These are phyloP conservation scores for Candida sithepensis DNA, from an alignment of 805 yeast species.

Conservation along the genomic window DNA sequence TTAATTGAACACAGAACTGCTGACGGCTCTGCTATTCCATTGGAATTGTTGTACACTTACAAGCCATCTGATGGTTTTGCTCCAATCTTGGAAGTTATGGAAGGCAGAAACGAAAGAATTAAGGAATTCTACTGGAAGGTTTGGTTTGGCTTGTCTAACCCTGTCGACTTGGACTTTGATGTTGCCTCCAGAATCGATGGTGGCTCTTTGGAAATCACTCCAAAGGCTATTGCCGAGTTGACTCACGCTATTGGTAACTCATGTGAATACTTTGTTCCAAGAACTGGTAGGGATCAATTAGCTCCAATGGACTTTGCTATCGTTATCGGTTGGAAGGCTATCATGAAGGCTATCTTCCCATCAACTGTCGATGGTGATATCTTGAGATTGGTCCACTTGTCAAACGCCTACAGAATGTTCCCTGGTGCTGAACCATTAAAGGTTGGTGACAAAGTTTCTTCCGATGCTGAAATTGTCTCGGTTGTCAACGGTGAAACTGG, in stretches of 20 bases:
- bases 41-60: conserved; percentile 76
- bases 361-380: conserved; percentile 93
- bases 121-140: conserved; percentile 96
- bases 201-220: conserved; percentile 61
- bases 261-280: conserved; percentile 90
- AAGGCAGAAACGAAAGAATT: conserved; percentile 87
- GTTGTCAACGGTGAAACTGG: conserved; percentile 91
- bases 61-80: conserved; percentile 90
- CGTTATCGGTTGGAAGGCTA: conserved; percentile 97
- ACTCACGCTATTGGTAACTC: conserved; percentile 97
- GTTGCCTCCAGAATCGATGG: conserved; percentile 72
- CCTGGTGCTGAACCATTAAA: conserved; percentile 89
- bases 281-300: conserved; percentile 76
- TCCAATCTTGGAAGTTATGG: conserved; percentile 87
- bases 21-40: conserved; percentile 67
- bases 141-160: conserved; percentile 73
- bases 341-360: conserved; percentile 98
- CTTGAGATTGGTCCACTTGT: conserved; percentile 87
- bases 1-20: conserved; percentile 88
- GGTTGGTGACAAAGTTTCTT: conserved; percentile 80
- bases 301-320: conserved; percentile 99
- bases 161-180: conserved; percentile 67
- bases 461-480: conserved; percentile 81
- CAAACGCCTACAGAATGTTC: conserved; percentile 89
- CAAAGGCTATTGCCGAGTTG: conserved; percentile 80